These are phyloP conservation scores for Cladosporium velox DNA, from an alignment of 2,329 filamentous ascomycete genomes.

Conservation along the genomic window DNA sequence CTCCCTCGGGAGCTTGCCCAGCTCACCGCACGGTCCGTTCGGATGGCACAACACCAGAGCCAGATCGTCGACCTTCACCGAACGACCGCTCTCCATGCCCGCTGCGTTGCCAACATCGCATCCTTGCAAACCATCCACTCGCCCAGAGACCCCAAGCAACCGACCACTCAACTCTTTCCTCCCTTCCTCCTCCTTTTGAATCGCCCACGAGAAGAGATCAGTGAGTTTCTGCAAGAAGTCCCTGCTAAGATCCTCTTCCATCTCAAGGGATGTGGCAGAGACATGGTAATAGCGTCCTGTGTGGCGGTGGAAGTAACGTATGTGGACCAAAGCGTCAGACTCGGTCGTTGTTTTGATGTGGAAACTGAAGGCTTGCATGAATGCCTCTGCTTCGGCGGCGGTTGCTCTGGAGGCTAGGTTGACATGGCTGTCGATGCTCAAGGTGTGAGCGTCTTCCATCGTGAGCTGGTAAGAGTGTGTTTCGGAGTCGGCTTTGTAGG, in stretches of 20 bases:
- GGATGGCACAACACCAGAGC: background rate
- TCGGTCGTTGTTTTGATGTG: background rate
- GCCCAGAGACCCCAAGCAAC: background rate
- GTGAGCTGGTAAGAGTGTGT: too few species aligned
- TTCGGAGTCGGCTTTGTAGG: too few species aligned
- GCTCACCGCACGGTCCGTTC: background rate
- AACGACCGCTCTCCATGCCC: background rate
- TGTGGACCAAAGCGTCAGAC: background rate
- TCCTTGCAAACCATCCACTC: background rate
- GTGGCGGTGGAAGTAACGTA: background rate
- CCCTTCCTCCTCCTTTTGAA: background rate
- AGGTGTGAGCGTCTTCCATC: background rate
- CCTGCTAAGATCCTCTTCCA: background rate
- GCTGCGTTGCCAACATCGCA: background rate
- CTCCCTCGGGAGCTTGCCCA: background rate
- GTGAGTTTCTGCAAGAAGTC: too few species aligned
- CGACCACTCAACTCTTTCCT: background rate
- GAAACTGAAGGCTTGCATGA: background rate
- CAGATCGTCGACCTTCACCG: background rate
- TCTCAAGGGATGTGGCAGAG: background rate
- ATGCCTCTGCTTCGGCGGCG: background rate
- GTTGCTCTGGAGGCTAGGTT: background rate
- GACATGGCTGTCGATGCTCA: background rate
- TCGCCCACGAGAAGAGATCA: background rate
- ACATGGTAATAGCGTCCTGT: background rate